A percentile compares a stretch with the other conserved stretches of the same genome.
Conservation (phyloP, 768 basidiomycete species). For the Collybia mongolica region DNA sequence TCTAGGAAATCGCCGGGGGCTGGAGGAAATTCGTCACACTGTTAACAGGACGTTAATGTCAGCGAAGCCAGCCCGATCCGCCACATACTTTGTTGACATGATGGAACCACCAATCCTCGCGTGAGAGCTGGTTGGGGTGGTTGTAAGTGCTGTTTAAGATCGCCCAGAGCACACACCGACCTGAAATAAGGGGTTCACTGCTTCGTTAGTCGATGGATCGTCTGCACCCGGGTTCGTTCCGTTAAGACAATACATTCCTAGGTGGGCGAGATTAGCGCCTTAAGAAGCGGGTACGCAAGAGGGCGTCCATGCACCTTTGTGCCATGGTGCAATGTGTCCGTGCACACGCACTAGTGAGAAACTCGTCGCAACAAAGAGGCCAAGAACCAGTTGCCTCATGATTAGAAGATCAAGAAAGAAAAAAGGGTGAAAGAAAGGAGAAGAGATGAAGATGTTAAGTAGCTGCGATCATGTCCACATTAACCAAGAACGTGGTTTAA, state of each 20-base stretch:
- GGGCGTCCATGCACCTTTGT: conserved; percentile 10
- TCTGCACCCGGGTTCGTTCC: conserved; percentile 25
- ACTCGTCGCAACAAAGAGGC: neutral
- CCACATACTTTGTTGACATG: conserved; percentile 30
- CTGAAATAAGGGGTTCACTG: conserved; percentile 43
- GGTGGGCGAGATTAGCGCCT: neutral
- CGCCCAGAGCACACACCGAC: conserved; percentile 16
- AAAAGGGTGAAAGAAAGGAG: neutral
- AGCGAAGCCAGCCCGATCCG: neutral
- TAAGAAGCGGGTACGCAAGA: neutral
- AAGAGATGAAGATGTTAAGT: neutral
- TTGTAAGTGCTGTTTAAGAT: neutral
- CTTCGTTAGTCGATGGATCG: conserved; percentile 36
- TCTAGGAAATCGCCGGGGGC: conserved; percentile 39
- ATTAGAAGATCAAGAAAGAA: neutral
- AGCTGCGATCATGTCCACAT: neutral
- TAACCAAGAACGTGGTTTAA: too few relatives aligned
- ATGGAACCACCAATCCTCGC: conserved; percentile 30
- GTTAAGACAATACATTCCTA: conserved; percentile 46
- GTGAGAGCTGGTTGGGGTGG: conserved; percentile 6
- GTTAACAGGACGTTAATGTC: conserved; percentile 1
- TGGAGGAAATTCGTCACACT: conserved; percentile 46
- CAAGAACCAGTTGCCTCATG: too few relatives aligned
- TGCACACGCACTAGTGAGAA: conserved; percentile 11
- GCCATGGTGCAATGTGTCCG: conserved; percentile 16